phyloP scores from a whole-genome alignment of 192 early-diverging fungal genomes.

The Umbelopsis isabellina region DNA sequence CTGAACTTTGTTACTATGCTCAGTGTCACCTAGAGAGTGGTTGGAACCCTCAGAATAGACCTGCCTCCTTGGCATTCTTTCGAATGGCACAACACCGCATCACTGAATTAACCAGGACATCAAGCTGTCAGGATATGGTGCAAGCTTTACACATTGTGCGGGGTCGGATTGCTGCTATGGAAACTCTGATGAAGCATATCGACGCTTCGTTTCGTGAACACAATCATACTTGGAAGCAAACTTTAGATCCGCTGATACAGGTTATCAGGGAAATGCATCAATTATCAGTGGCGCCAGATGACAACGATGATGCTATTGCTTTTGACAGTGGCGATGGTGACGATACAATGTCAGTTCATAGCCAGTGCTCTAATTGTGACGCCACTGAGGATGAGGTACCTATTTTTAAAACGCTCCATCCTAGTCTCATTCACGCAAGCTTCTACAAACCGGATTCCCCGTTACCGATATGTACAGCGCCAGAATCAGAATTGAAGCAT shows the following conservation, averaged over 20 bases:
- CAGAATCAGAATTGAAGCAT: no score
- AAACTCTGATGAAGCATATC: neutral
- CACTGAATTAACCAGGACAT: neutral
- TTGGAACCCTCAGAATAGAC: conserved; percentile 4
- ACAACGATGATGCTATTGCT: neutral
- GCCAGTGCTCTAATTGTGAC: no score
- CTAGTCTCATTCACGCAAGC: no score
- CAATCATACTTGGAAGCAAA: neutral
- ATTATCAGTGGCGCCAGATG: neutral
- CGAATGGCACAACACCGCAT: neutral
- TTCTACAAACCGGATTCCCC: no score
- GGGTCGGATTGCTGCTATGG: neutral
- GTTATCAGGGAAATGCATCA: neutral
- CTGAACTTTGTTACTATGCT: conserved; percentile 4
- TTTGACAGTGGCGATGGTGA: neutral
- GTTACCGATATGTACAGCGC: no score
- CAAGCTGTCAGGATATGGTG: neutral
- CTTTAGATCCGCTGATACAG: neutral
- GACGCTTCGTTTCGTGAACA: neutral
- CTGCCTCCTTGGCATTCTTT: neutral
- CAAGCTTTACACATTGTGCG: neutral
- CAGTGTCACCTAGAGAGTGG: neutral
- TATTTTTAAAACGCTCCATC: no score
- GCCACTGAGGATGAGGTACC: no score
- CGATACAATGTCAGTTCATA: no score